Evolutionary conservation across 495 filamentous ascomycete genomes (phyloP), one percentile per base, ranked within the genome.

Genomic region (Rostrohypoxylon terebratum): DNA sequence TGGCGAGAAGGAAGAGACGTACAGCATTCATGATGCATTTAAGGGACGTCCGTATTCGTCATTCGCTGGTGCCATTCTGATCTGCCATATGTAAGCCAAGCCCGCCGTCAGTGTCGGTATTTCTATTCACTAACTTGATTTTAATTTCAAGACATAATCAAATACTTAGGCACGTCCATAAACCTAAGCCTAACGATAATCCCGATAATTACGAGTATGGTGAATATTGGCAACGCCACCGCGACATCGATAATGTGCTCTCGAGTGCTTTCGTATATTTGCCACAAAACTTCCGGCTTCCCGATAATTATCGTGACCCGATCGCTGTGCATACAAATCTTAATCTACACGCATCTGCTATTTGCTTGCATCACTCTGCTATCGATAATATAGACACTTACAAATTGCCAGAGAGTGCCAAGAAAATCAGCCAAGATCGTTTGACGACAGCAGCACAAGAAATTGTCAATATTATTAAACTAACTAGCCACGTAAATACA

Each of bases 211-310:
- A 74, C 11, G 48, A 83, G 25, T 69, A 77, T 44, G 83, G 82
- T 20, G 68, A 65, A 25, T 85, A 78, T 59, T 86, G 83, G 83
- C 76, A 80, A 36, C 81, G 82, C 7, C 83, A 86, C 51, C 76
- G 83, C 13, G 78, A 85, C 21, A 76, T 86, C 42, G 83, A 86
- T 72, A 84, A 82, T 18, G 77, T 66, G 1, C 75, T 86, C 1
- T 81, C 81, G 6, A 82, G 75, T 61, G 75, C 78, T 1, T 86
- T 86, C 66, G 83, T 86, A 81, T 83, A 78, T 61, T 66, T 86
- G 4, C 83, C 83, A 3, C 80, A 81, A 44, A 73, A 68, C 13
- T 80, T 83, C 44, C 73, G 82, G 10, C 64, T 85, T 4, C 81
- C 82, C 0, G 68, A 63, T 13, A 78, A 83, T 59, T 69, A 78